Base-by-base conservation (phyloP, 2,329 filamentous ascomycete species). In the Alternaria sp. region DNA sequence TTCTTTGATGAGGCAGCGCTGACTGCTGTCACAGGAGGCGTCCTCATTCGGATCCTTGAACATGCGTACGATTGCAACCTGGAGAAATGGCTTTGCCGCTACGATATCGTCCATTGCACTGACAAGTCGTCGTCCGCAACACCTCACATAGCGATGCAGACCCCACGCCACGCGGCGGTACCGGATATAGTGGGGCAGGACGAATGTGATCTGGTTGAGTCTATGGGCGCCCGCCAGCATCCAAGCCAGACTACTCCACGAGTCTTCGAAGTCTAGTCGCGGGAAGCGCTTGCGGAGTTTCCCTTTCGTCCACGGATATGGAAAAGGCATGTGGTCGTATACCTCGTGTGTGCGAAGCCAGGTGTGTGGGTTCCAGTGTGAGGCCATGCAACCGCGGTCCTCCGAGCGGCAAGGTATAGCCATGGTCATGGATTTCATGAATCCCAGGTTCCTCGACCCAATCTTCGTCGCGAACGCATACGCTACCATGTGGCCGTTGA, bases 401-500 rank as follows among this genome's bases (percentile, higher is more conserved):
- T 3, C 41, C 18, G 18, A 44, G 41, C 18, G 41, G 41, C n/a
- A 44, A 44, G 41, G 41, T 2, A 44, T 37, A 37, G 33, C 33
- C 33, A 37, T 37, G 33, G 33, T 37, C 33, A 37, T 37, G 33
- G 15, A n/a, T 37, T 37, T 37, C 15, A 37, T 37, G 33, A 37
- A 37, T 9, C 33, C 33, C 33, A 37, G 33, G 2, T 37, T 37
- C 33, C 33, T 37, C 33, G 33, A 3, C 4, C 33, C 33, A 37
- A 54, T 60, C 30, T 54, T 60, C 6, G 11, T 23, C 18, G 55
- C 33, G n/a, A 47, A 60, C 5, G 47, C 7, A 37, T 53, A 44
- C 18, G 46, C 58, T 7, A 60, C 55, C 59, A 69, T 65, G 51
- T 47, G 55, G 4, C 64, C 64, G 41, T 65, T 65, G 49, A 63